These are phyloP conservation scores for Fusarium chlamydosporum DNA, from an alignment of 2,329 filamentous ascomycete genomes.

Conservation along the genomic window DNA sequence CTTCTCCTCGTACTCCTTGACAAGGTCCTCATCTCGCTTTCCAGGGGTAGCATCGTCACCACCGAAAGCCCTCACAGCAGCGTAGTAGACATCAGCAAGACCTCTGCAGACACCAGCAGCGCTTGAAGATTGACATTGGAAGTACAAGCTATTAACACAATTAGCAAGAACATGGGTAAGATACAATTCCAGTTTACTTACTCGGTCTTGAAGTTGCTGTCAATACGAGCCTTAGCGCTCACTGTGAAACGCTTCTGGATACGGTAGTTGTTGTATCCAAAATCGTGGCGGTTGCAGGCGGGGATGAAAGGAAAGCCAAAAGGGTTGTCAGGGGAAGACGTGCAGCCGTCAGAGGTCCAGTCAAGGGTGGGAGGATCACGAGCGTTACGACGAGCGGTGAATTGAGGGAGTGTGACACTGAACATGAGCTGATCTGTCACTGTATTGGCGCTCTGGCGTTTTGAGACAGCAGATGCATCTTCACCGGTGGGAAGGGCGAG, in stretches of 20 bases:
- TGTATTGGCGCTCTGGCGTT: slow-evolving; percentile 46
- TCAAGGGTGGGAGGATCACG: slow-evolving; percentile 57
- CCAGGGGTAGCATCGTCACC: slow-evolving; percentile 52
- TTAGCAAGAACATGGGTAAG: rapidly evolving
- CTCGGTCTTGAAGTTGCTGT: slow-evolving; percentile 65
- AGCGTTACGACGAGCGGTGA: slow-evolving; percentile 58
- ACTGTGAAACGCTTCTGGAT: slow-evolving; percentile 62
- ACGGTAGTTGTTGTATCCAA: slow-evolving; percentile 69
- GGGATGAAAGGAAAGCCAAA: slow-evolving; percentile 60
- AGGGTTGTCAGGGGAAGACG: slow-evolving; percentile 60
- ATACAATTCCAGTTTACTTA: slow-evolving; percentile 40
- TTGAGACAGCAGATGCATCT: slow-evolving; percentile 22
- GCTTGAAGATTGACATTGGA: slow-evolving; percentile 53
- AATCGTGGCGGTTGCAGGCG: slow-evolving; percentile 69
- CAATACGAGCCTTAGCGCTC: slow-evolving; percentile 60
- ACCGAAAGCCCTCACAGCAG: slow-evolving; percentile 57
- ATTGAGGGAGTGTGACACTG: slow-evolving; percentile 58
- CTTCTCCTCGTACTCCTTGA: slow-evolving; percentile 55
- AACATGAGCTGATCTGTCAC: slow-evolving; percentile 65
- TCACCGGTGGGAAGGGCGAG: slow-evolving; percentile 43
- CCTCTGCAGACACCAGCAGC: slow-evolving; percentile 50
- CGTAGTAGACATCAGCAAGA: slow-evolving; percentile 60
- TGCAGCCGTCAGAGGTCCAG: slow-evolving; percentile 62
- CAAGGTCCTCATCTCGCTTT: slow-evolving; percentile 49
- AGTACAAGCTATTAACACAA: slow-evolving; percentile 51